A percentile compares a stretch with the other conserved stretches of the same genome.
phyloP scores from a whole-genome alignment of 257 asterid genomes.

The Paulownia fortunei region DNA sequence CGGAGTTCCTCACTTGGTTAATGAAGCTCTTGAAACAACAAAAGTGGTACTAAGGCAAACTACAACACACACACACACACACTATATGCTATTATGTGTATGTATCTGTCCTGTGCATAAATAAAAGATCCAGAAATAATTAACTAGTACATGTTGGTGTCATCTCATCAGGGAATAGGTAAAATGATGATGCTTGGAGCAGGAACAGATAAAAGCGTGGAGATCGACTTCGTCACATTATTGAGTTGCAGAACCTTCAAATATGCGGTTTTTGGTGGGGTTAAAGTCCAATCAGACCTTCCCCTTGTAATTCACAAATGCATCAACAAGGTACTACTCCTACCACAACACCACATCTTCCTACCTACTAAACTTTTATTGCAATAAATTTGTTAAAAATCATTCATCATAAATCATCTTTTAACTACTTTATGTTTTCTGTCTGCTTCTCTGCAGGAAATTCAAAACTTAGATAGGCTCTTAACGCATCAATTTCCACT shows the following conservation, averaged over 20 bases:
- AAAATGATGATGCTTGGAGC: constrained; percentile 53
- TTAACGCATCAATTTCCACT: constrained; percentile 45
- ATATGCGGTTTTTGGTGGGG: constrained; percentile 53
- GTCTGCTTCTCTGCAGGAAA: constrained; percentile 44
- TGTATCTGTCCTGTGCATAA: too few relatives aligned
- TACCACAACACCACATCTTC: too few relatives aligned
- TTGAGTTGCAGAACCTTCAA: constrained; percentile 50
- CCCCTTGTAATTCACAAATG: constrained; percentile 46
- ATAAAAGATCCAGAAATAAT: too few relatives aligned
- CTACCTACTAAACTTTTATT: too few relatives aligned
- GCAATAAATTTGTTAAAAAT: too few relatives aligned
- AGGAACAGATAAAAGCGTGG: constrained; percentile 42
- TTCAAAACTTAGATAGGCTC: constrained; percentile 43
- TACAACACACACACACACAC: too few relatives aligned
- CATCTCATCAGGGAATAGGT: constrained; percentile 42
- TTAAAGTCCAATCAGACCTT: constrained; percentile 53
- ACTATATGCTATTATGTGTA: too few relatives aligned
- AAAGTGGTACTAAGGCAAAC: constrained; percentile 49
- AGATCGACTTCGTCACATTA: constrained; percentile 45
- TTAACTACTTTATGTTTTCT: too few relatives aligned
- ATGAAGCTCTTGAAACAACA: constrained; percentile 51
- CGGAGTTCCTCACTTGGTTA: constrained; percentile 44
- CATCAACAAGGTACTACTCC: constrained; percentile 46
- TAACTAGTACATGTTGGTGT: too few relatives aligned
- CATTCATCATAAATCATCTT: too few relatives aligned